Percentiles rank a stretch among this genome's conserved stretches.
phyloP scores from a whole-genome alignment of 23 red algal genomes.

The Chondrus crispus region DNA sequence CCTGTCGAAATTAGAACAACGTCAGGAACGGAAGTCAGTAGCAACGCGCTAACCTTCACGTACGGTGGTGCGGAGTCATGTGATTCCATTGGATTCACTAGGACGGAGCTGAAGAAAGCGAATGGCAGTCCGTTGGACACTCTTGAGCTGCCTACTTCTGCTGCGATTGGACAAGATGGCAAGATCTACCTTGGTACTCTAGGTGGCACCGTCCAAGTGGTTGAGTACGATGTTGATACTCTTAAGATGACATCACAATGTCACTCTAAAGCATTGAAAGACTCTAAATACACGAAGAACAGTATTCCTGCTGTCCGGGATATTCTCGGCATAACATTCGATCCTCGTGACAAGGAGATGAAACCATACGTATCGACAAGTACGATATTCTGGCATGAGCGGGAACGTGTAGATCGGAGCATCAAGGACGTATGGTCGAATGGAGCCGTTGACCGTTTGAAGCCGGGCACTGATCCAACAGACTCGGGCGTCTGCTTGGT shows the following conservation, averaged over 20 bases:
- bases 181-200: conserved; percentile 56
- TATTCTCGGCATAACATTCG: conserved; percentile 63
- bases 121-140: conserved; percentile 7
- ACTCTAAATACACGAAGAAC: background rate
- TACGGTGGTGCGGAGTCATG: background rate
- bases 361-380: conserved; percentile 54
- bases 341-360: conserved; percentile 20
- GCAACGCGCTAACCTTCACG: background rate
- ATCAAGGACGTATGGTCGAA: conserved; percentile 41
- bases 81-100: conserved; percentile 27
- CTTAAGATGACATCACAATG: conserved; percentile 23
- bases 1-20: conserved; percentile 7
- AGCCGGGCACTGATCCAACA: background rate
- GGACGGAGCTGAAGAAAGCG: background rate
- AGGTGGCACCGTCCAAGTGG: conserved; percentile 26
- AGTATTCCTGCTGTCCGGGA: background rate
- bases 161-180: conserved; percentile 4
- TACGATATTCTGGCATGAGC: conserved; percentile 32
- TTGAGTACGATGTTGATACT: conserved; percentile 13
- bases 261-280: background rate
- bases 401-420: background rate
- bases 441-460: conserved; percentile 52
- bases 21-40: background rate
- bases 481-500: conserved; percentile 23
- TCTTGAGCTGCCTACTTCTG: conserved; percentile 38